Evolutionary conservation across 306 rosid species (phyloP).

Genomic region (Inga oerstediana): DNA sequence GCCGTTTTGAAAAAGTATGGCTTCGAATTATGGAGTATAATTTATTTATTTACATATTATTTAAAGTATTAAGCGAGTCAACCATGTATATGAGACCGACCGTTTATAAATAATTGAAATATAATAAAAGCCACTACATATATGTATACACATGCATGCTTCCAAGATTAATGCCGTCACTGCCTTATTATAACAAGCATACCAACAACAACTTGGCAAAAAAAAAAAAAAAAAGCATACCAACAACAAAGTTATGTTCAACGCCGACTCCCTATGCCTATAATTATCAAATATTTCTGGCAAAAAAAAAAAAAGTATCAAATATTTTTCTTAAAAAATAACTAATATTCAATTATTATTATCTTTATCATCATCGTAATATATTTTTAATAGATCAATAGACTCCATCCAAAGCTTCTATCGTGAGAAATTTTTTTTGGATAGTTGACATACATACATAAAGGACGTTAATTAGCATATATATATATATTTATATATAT

Average conservation of each 20-base stretch:
- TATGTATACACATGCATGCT: background rate
- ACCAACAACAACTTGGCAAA: too few relatives aligned
- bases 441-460: background rate
- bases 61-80: background rate
- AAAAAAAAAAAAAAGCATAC: background rate
- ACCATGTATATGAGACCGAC: background rate
- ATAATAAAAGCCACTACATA: background rate
- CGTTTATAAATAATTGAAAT: background rate
- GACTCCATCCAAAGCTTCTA: background rate
- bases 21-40: background rate
- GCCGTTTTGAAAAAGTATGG: background rate
- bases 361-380: background rate
- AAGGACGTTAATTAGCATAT: background rate
- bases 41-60: background rate
- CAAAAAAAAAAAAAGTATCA: too few relatives aligned
- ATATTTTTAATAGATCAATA: background rate
- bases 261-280: background rate
- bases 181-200: background rate
- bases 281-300: background rate
- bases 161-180: background rate
- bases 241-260: background rate
- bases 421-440: background rate
- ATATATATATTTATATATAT: too few relatives aligned
- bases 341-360: background rate
- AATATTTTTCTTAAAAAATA: background rate